Percentiles rank a stretch among this genome's conserved stretches.
phyloP scores from a whole-genome alignment of 129 eudicot genomes.

The Ambrosia trifida region DNA sequence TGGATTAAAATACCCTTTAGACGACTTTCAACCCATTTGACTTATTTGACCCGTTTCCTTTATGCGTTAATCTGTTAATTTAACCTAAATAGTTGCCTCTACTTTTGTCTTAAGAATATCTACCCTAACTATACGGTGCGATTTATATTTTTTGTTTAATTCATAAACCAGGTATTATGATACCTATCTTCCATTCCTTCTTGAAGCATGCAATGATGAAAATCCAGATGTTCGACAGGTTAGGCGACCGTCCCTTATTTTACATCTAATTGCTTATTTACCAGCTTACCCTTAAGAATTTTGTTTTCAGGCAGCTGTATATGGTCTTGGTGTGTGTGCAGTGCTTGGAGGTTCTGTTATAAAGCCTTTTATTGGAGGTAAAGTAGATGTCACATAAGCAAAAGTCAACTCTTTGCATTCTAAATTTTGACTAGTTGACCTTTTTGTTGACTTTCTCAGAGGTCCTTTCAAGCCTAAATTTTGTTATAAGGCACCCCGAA shows the following conservation, averaged over 20 bases:
- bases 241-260: constrained; percentile 18
- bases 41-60: no score
- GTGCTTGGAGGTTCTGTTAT: constrained; percentile 92
- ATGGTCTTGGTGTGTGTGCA: constrained; percentile 99
- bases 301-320: constrained; percentile 86
- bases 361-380: constrained; percentile 94
- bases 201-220: constrained; percentile 98
- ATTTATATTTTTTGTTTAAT: background rate
- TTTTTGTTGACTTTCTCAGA: constrained; percentile 44
- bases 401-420: background rate
- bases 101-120: background rate
- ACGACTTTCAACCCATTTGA: no score
- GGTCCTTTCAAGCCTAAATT: constrained; percentile 97
- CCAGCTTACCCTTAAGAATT: background rate
- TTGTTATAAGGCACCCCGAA: constrained; percentile 78
- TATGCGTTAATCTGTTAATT: no score
- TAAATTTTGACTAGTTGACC: constrained; percentile 5
- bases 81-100: background rate
- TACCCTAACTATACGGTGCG: background rate
- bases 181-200: constrained; percentile 91
- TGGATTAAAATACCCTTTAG: no score
- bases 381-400: background rate
- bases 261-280: background rate
- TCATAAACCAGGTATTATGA: constrained; percentile 51
- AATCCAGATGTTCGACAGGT: constrained; percentile 97